Conservation (phyloP, 768 basidiomycete species). For the Leccinum sublutescens region DNA sequence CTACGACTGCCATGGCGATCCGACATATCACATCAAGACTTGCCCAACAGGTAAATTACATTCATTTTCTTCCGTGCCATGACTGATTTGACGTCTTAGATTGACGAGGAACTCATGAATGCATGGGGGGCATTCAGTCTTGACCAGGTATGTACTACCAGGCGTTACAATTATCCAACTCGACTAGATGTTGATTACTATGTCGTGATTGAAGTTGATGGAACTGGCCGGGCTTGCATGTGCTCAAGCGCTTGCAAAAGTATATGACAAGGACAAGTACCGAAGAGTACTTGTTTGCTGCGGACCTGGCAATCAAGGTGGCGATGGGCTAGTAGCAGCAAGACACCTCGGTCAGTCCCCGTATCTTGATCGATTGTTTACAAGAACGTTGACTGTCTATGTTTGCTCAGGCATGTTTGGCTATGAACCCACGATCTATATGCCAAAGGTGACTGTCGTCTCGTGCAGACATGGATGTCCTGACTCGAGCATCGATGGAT, state of each 20-base stretch:
- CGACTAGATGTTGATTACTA: not conserved
- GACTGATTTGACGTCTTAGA: conserved; percentile 43
- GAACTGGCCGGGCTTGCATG: conserved; percentile 94
- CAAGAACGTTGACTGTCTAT: not conserved
- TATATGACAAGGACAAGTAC: conserved; percentile 67
- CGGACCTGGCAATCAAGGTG: conserved; percentile 97
- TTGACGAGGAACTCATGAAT: conserved; percentile 94
- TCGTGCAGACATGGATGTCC: not conserved
- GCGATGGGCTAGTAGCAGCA: conserved; percentile 96
- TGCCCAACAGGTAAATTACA: conserved; percentile 63
- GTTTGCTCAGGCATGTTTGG: conserved; percentile 76
- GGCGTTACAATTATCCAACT: not conserved
- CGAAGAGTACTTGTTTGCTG: conserved; percentile 89
- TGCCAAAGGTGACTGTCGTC: conserved; percentile 72
- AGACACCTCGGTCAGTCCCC: conserved; percentile 74
- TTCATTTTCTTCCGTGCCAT: not conserved
- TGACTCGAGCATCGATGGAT: not conserved
- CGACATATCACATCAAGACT: conserved; percentile 69
- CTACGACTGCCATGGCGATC: conserved; percentile 43
- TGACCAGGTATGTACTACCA: conserved; percentile 63
- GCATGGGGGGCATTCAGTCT: conserved; percentile 87
- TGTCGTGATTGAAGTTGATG: conserved; percentile 66
- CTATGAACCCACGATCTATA: conserved; percentile 84
- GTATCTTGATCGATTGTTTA: not conserved
- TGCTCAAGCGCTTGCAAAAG: conserved; percentile 81